Conservation (phyloP, 495 filamentous ascomycete species). For the Parmelia sp. region DNA sequence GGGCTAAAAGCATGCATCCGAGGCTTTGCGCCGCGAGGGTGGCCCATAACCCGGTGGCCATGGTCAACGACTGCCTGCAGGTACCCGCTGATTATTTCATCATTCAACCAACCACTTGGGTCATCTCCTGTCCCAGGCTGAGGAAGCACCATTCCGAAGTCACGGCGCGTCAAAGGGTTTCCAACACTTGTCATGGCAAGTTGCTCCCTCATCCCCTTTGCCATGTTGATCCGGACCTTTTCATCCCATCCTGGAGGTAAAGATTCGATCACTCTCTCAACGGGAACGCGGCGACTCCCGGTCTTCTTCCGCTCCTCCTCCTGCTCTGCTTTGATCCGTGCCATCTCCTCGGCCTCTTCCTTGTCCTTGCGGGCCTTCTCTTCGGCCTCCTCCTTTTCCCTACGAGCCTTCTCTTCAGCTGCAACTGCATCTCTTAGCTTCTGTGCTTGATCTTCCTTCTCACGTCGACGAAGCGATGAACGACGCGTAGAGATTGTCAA, state of each 20-base stretch:
- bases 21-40: conserved; percentile 46
- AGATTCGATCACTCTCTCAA: conserved; percentile 33
- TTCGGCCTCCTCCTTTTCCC: conserved; percentile 12
- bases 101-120: conserved; percentile 65
- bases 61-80: conserved; percentile 54
- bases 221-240: conserved; percentile 29
- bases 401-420: conserved; percentile 17
- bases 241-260: conserved; percentile 43
- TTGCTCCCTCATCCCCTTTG: conserved; percentile 17
- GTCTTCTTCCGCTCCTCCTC: conserved; percentile 19
- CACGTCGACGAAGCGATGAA: neutral
- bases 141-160: conserved; percentile 53
- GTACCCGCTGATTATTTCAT: conserved; percentile 70
- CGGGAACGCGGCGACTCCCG: conserved; percentile 26
- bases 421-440: neutral
- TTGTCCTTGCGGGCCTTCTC: conserved; percentile 16
- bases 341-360: conserved; percentile 22
- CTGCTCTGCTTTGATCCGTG: conserved; percentile 16
- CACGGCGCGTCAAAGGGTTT: conserved; percentile 49
- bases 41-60: conserved; percentile 46
- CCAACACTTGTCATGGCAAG: conserved; percentile 48
- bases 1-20: conserved; percentile 64
- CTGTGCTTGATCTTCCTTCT: conserved; percentile 13
- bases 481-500: conserved; percentile 10
- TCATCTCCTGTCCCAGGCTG: conserved; percentile 24